phyloP scores from a whole-genome alignment of 179 eudicot genomes.

The Gypsophila paniculata region DNA sequence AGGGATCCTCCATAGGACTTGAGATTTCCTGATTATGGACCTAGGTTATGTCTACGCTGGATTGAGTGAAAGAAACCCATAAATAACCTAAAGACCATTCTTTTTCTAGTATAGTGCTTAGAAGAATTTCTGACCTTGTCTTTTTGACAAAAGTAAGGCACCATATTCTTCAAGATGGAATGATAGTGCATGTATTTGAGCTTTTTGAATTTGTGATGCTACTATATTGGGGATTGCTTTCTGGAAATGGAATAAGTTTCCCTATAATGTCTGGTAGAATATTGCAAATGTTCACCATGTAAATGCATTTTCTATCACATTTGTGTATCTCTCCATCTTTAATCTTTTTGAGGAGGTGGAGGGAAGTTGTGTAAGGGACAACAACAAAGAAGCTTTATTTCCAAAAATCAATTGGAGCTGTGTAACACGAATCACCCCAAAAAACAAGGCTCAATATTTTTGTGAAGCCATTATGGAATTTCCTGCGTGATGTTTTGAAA shows the following conservation, averaged over 20 bases:
- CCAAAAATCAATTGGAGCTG: too few species aligned
- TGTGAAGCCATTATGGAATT: too few species aligned
- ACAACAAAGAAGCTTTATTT: too few species aligned
- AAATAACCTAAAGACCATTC: not conserved
- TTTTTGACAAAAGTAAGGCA: slow-evolving; percentile 8
- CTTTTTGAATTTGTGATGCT: not conserved
- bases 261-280: not conserved
- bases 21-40: not conserved
- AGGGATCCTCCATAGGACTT: not conserved
- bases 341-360: not conserved
- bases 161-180: not conserved
- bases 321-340: not conserved
- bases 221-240: not conserved
- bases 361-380: too few species aligned
- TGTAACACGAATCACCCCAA: too few species aligned
- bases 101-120: not conserved
- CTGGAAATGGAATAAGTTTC: not conserved
- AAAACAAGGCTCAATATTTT: not conserved
- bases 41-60: not conserved
- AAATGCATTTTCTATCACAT: not conserved
- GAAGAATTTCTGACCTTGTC: not conserved
- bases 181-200: not conserved
- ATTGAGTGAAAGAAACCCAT: not conserved
- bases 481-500: too few species aligned
- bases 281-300: not conserved